Evolutionary conservation across 2,329 filamentous ascomycete species (phyloP), one percentile per base, ranked within the genome.

Genomic region (Apiospora saccharicola): DNA sequence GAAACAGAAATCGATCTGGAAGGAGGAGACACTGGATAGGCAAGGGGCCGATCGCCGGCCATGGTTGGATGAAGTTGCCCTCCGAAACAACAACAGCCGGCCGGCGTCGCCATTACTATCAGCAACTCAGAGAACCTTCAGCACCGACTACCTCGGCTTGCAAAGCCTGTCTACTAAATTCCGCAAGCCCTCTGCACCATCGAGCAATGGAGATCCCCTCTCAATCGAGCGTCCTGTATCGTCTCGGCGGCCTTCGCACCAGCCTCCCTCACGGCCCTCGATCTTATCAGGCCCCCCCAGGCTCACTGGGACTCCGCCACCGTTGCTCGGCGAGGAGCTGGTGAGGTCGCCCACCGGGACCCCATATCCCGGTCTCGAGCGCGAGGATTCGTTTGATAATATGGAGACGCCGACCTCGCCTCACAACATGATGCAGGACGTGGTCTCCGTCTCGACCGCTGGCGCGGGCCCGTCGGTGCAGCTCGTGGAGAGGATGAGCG

Each of bases 401-500:
- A 81, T 87, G 34, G 88, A 90, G 68, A 86, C 84, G 22, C 84
- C 86, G 2, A 88, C 87, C 0, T 92, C 90, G 3, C 91, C 91
- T 0, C 90, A 90, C 51, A 91, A 92, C 72, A 90, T 92, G 8
- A 89, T 93, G 73, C 93, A 95, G 76, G 95, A 98, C 78, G 93
- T 97, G 85, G 89, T 96, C 43, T 97, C 94, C 1, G 93, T 94
- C 8, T 97, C 95, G 0, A 98, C 96, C 0, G 93, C 94, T 12
- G 96, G 92, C 0, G 95, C 96, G 0, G 96, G 96, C 0, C 96
- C 96, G 0, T 96, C 93, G 0, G 96, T 99, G 1, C 96, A 98
- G 82, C 89, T 99, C 0, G 95, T 99, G 22, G 96, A 98, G 83
- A 90, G 96, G 70, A 97, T 99, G 94, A 97, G 94, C 79, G 94